A percentile compares a stretch with the other conserved stretches of the same genome.
Evolutionary conservation across 2,329 filamentous ascomycete genomes (phyloP).

Genomic region (Byssothecium circinans): DNA sequence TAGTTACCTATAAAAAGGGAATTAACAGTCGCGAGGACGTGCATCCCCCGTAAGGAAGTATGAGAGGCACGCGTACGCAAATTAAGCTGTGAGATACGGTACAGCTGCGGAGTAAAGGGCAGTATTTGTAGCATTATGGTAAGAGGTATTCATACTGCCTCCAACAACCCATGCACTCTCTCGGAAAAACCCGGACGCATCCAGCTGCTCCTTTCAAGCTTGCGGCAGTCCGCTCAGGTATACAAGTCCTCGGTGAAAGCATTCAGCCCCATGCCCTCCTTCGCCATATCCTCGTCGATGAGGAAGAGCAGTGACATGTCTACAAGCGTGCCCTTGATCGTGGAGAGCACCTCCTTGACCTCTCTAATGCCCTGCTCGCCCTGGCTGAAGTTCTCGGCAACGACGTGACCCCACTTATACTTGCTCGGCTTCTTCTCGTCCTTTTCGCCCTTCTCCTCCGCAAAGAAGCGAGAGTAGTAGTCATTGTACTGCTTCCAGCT

Average conservation of each 20-base stretch:
- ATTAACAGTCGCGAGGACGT: no score
- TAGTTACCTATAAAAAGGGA: neutral
- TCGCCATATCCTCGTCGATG: slow-evolving; percentile 81
- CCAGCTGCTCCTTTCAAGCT: no score
- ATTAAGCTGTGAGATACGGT: no score
- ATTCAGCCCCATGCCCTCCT: slow-evolving; percentile 68
- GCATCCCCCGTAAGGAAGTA: no score
- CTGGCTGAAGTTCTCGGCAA: slow-evolving; percentile 54
- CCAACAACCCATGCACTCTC: no score
- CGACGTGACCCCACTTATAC: slow-evolving; percentile 85
- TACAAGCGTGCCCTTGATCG: slow-evolving; percentile 64
- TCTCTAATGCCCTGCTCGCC: slow-evolving; percentile 48
- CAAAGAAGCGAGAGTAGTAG: slow-evolving; percentile 70
- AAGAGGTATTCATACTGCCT: no score
- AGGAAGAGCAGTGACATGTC: slow-evolving; percentile 93
- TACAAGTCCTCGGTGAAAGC: slow-evolving; percentile 53
- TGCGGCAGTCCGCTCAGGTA: slow-evolving; percentile 39
- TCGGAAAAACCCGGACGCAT: no score
- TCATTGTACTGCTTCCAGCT: slow-evolving; percentile 74
- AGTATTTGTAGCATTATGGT: no score
- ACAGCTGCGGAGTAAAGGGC: no score
- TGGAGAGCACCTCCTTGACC: slow-evolving; percentile 69
- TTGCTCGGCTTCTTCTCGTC: slow-evolving; percentile 53
- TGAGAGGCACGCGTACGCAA: no score
- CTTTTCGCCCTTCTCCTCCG: slow-evolving; percentile 46